phyloP scores from a whole-genome alignment of 1,284 basidiomycete species.

The Ganoderma lucidum region DNA sequence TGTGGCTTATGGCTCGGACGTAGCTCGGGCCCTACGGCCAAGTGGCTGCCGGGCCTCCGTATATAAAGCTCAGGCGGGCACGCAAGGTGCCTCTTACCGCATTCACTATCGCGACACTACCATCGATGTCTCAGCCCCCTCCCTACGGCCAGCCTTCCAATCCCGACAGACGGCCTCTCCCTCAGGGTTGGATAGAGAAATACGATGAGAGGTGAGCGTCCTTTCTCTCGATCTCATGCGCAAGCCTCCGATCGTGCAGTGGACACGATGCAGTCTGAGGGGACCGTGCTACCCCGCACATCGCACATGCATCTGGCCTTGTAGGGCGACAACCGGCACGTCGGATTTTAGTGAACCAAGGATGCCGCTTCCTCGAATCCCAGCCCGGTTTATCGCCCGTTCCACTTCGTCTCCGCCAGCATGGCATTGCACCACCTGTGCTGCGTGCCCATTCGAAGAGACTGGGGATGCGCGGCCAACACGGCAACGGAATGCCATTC shows the following conservation, averaged over 20 bases:
- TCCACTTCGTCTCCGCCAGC: neutral
- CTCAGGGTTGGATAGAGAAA: constrained; percentile 74
- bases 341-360: neutral
- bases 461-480: neutral
- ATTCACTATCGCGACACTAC: constrained; percentile 31
- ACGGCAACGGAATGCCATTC: neutral
- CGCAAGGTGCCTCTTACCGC: constrained; percentile 29
- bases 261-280: neutral
- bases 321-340: neutral
- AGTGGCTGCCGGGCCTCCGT: constrained; percentile 26
- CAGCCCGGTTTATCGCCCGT: neutral
- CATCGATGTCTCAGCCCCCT: constrained; percentile 54
- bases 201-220: constrained; percentile 65
- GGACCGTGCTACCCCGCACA: neutral
- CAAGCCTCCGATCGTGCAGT: neutral
- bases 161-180: constrained; percentile 68
- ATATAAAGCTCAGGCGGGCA: constrained; percentile 35
- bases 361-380: neutral
- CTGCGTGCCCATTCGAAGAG: neutral
- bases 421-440: neutral
- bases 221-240: neutral
- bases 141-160: constrained; percentile 51
- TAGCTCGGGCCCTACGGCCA: constrained; percentile 28
- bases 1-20: constrained; percentile 18
- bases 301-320: too few species aligned